Base-by-base conservation (phyloP, 768 basidiomycete genomes). In the Leccinum rimulosum region DNA sequence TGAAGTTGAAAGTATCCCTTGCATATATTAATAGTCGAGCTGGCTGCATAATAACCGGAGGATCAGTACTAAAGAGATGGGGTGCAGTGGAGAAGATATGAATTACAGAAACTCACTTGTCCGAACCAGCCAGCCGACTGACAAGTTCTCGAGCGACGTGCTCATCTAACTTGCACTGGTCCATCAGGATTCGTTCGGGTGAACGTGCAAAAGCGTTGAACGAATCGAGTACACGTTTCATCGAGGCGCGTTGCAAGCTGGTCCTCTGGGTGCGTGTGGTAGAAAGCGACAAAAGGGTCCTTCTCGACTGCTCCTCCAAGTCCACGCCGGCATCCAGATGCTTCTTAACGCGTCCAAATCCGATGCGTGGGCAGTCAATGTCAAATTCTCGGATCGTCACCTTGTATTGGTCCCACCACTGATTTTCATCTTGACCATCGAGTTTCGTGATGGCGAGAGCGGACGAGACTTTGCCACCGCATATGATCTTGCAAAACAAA, bases 371-470 rank as follows among this genome's bases (percentile, higher is more conserved):
- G 7, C 69, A 66, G 17, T 59, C 47, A 19, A 71, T 54, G 3
- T 60, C 61, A 48, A 60, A 63, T 22, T 25, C 55, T 17, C 47
- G 49, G 14, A 73, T 59, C 19, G 52, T 58, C 10, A 22, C 8
- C 3, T 50, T 19, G 47, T 79, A 68, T 33, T 59, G 56, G 14
- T 27, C 40, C 77, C 75, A 74, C 80, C 80, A 80, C 47, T 62
- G 63, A 19, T 72, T 64, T 60, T 66, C 70, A 15, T 64, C 65
- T 10, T 61, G 52, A 49, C 60, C 66, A 40, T 67, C 64, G 0
- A 75, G 74, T 30, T 66, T 66, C n/a, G 70, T 75, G 50, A 73
- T 61, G 6, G 62, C 68, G 9, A 75, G 60, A 7, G 72, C 70
- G 17, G 68, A 65, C 2, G 73, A 58, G 64, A 71, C 67, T 48